phyloP scores from a whole-genome alignment of 331 rosid species.

The Saraca asoca region DNA sequence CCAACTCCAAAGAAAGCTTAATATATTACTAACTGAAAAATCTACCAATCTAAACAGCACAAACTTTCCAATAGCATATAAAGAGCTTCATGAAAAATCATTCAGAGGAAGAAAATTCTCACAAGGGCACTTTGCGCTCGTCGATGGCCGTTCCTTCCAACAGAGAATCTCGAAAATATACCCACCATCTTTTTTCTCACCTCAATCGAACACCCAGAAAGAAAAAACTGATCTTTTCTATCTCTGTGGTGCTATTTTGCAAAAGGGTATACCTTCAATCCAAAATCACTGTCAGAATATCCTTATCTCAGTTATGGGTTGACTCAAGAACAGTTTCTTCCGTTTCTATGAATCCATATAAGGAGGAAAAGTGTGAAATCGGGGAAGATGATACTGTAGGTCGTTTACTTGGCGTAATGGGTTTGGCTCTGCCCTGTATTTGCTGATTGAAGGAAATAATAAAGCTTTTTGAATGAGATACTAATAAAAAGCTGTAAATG shows the following conservation, averaged over 20 bases:
- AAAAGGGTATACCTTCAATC: constrained; percentile 20
- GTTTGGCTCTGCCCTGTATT: constrained; percentile 32
- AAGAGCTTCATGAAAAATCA: background rate
- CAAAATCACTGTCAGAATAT: no score
- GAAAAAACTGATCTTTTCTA: constrained; percentile 22
- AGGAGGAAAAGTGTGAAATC: background rate
- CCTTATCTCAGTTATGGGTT: no score
- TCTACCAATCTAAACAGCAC: no score
- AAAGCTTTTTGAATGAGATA: constrained; percentile 40
- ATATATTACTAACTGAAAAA: background rate
- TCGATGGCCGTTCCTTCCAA: constrained; percentile 71
- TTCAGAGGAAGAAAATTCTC: constrained; percentile 34
- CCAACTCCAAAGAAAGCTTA: constrained; percentile 41
- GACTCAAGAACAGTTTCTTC: no score
- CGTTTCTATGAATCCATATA: no score
- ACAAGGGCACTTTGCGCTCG: constrained; percentile 89
- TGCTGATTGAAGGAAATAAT: constrained; percentile 5
- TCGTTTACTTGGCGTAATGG: constrained; percentile 48
- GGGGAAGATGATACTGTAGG: constrained; percentile 20
- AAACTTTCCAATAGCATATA: no score
- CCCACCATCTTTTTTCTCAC: constrained; percentile 65
- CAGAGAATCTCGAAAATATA: constrained; percentile 85
- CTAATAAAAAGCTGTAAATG: constrained; percentile 24
- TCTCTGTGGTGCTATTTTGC: constrained; percentile 29
- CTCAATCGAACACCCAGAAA: constrained; percentile 30